Evolutionary conservation across 1,139 yeast species (phyloP).

Genomic region (Magnusiomyces tetraspermus): DNA sequence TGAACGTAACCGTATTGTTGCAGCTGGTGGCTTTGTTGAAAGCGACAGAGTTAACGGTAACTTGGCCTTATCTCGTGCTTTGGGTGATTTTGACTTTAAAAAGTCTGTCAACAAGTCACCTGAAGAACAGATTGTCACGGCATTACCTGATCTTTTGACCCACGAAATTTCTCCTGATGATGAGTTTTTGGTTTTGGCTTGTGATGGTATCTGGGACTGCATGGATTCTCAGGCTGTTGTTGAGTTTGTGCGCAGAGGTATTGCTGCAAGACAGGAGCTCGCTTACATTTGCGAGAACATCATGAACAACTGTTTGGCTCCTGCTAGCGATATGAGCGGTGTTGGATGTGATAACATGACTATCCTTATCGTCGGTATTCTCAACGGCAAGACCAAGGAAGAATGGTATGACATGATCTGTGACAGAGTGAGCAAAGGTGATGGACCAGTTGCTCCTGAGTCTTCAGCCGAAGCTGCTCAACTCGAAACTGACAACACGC

Average conservation of each 20-base stretch:
- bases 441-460: constrained; percentile 36
- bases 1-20: constrained; percentile 82
- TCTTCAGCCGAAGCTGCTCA: constrained; percentile 20
- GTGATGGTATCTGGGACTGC: constrained; percentile 99
- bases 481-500: constrained; percentile 4
- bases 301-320: constrained; percentile 94
- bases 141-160: constrained; percentile 81
- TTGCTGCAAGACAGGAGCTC: constrained; percentile 59
- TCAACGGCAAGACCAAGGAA: constrained; percentile 65
- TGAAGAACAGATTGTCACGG: constrained; percentile 92
- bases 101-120: constrained; percentile 71
- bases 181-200: constrained; percentile 86
- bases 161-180: constrained; percentile 62
- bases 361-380: constrained; percentile 75
- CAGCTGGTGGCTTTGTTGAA: constrained; percentile 96
- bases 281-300: constrained; percentile 74
- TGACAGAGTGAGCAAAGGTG: constrained; percentile 39
- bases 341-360: constrained; percentile 99
- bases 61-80: constrained; percentile 87
- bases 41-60: constrained; percentile 96
- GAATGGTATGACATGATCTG: constrained; percentile 76
- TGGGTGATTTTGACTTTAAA: constrained; percentile 95
- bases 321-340: constrained; percentile 85
- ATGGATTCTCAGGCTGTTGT: constrained; percentile 87
- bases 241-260: constrained; percentile 87